phyloP scores from a whole-genome alignment of 306 rosid genomes.

The Cucumis hystrix region DNA sequence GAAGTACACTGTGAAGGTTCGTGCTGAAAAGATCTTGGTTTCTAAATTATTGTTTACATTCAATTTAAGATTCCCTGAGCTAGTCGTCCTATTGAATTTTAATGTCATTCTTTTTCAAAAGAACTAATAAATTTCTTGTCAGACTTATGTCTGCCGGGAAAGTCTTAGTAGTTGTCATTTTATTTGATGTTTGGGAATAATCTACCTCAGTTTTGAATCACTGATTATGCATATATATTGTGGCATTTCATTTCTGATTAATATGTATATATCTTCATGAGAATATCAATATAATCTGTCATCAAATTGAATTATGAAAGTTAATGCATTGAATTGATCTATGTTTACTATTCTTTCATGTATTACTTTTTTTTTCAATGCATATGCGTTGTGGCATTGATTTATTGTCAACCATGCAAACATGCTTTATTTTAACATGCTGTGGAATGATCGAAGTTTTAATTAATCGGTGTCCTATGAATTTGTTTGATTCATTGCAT shows the following conservation, averaged over 20 bases:
- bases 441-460: background rate
- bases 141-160: background rate
- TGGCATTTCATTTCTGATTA: background rate
- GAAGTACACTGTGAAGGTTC: constrained; percentile 91
- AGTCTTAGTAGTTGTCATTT: background rate
- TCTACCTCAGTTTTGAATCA: background rate
- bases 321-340: background rate
- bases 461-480: background rate
- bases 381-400: background rate
- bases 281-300: background rate
- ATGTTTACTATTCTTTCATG: background rate
- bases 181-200: background rate
- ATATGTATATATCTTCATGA: background rate
- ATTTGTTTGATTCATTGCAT: background rate
- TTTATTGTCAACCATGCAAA: background rate
- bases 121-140: background rate
- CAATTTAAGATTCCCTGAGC: background rate
- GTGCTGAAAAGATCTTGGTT: background rate
- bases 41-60: background rate
- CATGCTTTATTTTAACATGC: background rate
- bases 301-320: background rate
- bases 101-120: background rate
- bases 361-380: background rate
- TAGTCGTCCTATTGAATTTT: background rate
- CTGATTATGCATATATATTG: background rate